Base-by-base conservation (phyloP, 805 yeast species). In the Candida sanyiensis region DNA sequence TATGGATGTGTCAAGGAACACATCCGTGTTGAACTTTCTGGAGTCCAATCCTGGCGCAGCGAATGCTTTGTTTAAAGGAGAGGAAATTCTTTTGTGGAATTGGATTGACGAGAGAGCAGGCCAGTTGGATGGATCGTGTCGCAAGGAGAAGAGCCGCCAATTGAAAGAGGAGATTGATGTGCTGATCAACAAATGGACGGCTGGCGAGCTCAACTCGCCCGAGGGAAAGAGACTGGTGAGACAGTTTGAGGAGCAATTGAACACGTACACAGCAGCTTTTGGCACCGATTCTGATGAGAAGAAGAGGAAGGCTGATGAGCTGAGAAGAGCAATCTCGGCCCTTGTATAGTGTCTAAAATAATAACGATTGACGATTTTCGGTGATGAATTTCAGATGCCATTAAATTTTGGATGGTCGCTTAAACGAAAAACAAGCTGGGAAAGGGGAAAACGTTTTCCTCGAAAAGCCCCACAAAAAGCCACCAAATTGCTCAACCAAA, bases 31-130 rank as follows among this genome's bases (percentile, higher is more conserved):
- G 31, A 40, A 22, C 20, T 30, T 40, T 15, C 10, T 39, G n/a
- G 23, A 35, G 4, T 8, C 26, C 3, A 15, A 37, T 13, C 45
- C 50, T 6, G 9, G 15, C 2, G 39, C 48, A 2, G 45, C 38
- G 6, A 44, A 44, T 6, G 19, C 36, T 1, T 16, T 53, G 12
- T 49, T 45, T 28, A 43, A 41, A 23, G 57, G 54, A 4, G 46
- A 53, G 20, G 56, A 55, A 20, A 44, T 45, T 1, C n/a, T 52
- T 4, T 18, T 55, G 4, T 55, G 59, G 59, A 44, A 40, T 30
- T 55, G 59, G 59, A 49, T 55, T 16, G 58, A 55, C 18, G 56
- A 66, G 20, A 35, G 58, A 18, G 48, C 51, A 4, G 48, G 46
- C 2, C 38, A 33, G 13, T 15, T 40, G 6, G 25, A 43, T 26